Evolutionary conservation across 2,329 filamentous ascomycete genomes (phyloP).

Genomic region (Ophiostoma novo-ulmi): DNA sequence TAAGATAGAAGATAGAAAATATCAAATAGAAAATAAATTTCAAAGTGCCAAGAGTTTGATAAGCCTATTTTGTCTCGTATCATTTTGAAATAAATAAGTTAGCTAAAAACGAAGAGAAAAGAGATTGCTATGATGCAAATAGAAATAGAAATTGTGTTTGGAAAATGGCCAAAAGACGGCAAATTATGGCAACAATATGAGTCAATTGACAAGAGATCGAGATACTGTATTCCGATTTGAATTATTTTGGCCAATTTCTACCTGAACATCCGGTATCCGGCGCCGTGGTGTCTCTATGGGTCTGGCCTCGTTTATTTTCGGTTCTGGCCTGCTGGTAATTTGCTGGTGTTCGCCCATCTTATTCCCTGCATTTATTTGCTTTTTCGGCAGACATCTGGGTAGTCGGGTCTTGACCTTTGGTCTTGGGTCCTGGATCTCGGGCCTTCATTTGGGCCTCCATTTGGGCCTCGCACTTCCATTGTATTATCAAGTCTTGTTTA

Average conservation of each 20-base stretch:
- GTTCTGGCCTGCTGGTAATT: background rate
- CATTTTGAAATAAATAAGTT: background rate
- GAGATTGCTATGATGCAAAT: background rate
- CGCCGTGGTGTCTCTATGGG: constrained; percentile 4
- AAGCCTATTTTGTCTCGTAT: background rate
- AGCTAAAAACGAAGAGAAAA: background rate
- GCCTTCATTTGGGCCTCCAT: background rate
- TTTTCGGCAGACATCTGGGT: background rate
- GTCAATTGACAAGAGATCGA: background rate
- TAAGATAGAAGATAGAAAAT: too few relatives aligned
- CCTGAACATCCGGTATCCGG: constrained; percentile 2
- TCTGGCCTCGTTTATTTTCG: constrained; percentile 5
- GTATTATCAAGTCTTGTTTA: background rate
- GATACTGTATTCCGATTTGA: background rate
- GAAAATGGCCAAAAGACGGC: background rate
- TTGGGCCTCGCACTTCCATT: background rate
- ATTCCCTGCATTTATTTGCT: background rate
- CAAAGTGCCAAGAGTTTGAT: background rate
- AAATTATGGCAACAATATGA: background rate
- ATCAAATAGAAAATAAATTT: background rate
- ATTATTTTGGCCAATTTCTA: background rate
- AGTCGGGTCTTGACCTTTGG: too few relatives aligned
- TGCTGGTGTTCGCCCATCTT: background rate
- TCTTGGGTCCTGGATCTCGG: background rate
- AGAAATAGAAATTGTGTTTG: background rate